Evolutionary conservation across 83 land plant species (phyloP).

Genomic region (Thuja plicata): DNA sequence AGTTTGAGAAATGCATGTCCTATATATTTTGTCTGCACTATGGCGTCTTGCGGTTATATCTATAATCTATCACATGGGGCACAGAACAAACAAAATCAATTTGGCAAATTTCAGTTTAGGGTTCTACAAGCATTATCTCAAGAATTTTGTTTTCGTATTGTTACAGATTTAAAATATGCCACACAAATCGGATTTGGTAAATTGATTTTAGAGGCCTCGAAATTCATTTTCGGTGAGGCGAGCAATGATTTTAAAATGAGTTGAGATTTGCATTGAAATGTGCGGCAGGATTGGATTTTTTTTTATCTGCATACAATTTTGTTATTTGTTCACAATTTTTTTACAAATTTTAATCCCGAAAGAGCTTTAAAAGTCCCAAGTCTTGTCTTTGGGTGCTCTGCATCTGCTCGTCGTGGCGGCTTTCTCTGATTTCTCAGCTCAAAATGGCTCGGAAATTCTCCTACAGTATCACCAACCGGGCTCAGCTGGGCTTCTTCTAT

Average conservation of each 20-base stretch:
- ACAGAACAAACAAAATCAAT: too few species aligned
- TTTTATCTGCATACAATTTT: too few species aligned
- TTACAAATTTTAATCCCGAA: too few species aligned
- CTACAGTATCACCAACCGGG: constrained; percentile 31
- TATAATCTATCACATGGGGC: too few species aligned
- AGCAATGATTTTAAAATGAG: too few species aligned
- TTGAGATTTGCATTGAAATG: too few species aligned
- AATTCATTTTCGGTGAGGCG: too few species aligned
- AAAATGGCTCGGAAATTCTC: constrained; percentile 54
- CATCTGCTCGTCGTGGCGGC: constrained; percentile 39
- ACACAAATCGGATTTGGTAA: neutral
- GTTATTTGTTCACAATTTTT: too few species aligned
- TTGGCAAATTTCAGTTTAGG: neutral
- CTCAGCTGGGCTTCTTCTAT: constrained; percentile 20
- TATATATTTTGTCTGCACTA: too few species aligned
- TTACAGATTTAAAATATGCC: neutral
- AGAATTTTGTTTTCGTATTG: neutral
- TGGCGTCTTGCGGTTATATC: too few species aligned
- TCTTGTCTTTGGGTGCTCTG: constrained; percentile 33
- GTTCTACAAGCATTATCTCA: neutral
- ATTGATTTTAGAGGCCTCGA: neutral
- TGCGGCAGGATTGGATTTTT: too few species aligned
- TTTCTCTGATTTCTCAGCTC: constrained; percentile 48
- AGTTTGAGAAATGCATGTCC: too few species aligned
- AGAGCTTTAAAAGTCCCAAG: constrained; percentile 9